A percentile compares a stretch with the other conserved stretches of the same genome.
These are phyloP conservation scores for Penicillium sp. DNA, from an alignment of 2,329 filamentous ascomycete genomes.

Conservation along the genomic window DNA sequence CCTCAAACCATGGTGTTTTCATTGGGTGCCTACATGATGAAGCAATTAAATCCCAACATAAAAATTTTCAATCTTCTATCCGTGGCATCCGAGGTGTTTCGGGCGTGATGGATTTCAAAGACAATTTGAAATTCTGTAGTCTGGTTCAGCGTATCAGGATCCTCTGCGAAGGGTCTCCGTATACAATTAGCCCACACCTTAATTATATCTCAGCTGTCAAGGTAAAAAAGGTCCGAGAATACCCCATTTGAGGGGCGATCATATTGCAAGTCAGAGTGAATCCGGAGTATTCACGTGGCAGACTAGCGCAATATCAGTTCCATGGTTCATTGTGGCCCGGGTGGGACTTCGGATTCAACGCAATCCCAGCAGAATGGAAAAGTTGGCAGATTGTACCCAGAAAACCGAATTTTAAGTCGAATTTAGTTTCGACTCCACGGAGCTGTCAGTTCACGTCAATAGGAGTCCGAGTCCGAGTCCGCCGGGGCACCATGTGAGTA, in stretches of 20 bases:
- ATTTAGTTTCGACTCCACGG: not conserved
- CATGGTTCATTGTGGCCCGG: not conserved
- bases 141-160: not conserved
- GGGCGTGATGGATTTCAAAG: not conserved
- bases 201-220: not conserved
- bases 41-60: not conserved
- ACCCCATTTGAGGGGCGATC: constrained; percentile 14
- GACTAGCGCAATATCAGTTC: not conserved
- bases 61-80: not conserved
- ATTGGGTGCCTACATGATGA: not conserved
- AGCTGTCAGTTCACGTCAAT: not conserved
- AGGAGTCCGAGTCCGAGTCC: too few relatives aligned
- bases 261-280: constrained; percentile 4
- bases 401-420: constrained; percentile 1
- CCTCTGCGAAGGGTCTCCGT: not conserved
- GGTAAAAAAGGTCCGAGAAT: constrained; percentile 11
- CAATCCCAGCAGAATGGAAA: not conserved
- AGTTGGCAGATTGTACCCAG: constrained; percentile 1
- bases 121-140: not conserved
- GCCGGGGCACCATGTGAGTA: not conserved
- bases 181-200: not conserved
- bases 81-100: not conserved
- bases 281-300: constrained; percentile 18
- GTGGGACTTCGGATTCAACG: not conserved
- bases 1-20: too few relatives aligned